These are phyloP conservation scores for Tylopilus cervinicoccineus DNA, from an alignment of 768 basidiomycete species.

Conservation along the genomic window DNA sequence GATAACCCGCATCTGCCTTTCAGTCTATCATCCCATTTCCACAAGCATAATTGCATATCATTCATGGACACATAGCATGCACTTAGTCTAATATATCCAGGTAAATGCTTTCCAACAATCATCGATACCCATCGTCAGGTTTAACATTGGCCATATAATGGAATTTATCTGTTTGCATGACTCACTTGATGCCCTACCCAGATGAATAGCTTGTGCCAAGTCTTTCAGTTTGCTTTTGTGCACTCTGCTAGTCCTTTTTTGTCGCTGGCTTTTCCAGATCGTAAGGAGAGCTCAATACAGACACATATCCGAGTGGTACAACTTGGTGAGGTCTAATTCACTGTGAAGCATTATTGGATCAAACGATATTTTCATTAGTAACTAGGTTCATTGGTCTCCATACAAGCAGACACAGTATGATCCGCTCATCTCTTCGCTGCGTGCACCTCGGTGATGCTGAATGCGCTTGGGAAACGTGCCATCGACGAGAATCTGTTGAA, in stretches of 20 bases:
- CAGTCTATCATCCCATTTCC: constrained; percentile 10
- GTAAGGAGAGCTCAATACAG: too few relatives aligned
- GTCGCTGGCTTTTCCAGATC: neutral
- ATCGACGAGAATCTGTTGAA: too few relatives aligned
- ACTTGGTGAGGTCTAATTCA: neutral
- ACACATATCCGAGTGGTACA: neutral
- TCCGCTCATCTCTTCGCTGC: too few relatives aligned
- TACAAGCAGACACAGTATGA: too few relatives aligned
- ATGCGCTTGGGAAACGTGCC: too few relatives aligned
- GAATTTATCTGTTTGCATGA: neutral
- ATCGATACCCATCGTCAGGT: constrained; percentile 3
- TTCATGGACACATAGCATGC: constrained; percentile 23
- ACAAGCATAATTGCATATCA: constrained; percentile 18
- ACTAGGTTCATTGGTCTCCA: too few relatives aligned
- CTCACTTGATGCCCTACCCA: neutral
- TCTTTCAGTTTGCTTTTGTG: neutral
- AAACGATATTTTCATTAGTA: too few relatives aligned
- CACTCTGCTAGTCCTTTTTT: neutral
- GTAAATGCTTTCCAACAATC: constrained; percentile 8
- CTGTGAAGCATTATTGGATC: neutral
- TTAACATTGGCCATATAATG: neutral
- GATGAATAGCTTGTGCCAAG: neutral
- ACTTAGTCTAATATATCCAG: constrained; percentile 15
- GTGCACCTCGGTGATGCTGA: too few relatives aligned
- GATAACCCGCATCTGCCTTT: constrained; percentile 7